Evolutionary conservation across 2,329 filamentous ascomycete genomes (phyloP), one percentile per base, ranked within the genome.

Genomic region (Chrysoporthe puriensis): DNA sequence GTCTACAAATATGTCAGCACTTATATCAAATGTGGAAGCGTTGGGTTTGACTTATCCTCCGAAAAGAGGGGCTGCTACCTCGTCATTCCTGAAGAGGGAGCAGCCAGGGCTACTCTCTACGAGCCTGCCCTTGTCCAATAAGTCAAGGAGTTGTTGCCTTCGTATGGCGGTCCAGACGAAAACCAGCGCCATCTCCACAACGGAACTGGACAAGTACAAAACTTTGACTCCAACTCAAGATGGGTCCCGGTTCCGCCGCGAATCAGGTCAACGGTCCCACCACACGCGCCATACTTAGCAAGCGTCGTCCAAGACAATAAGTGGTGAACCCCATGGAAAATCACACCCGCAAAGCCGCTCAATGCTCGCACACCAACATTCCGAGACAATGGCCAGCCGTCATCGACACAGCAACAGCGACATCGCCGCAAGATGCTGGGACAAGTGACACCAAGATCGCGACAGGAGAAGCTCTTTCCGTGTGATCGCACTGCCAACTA

Each of bases 211-310:
- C 92, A 94, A 95, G 93, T 86, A 85, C 92, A 83, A 93, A 89
- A 84, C 93, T 94, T 93, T 96, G 93, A 96, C 90, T 83, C 91
- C 91, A 93, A 94, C 91, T 87, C 90, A 78, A 88, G 91, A 93
- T 93, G 93, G 91, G 92, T 93, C 92, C 93, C 85, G 80, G 79
- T 62, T 26, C 61, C 61, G 57, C 64, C 21, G 32, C 58, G 34
- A 14, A 26, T 52, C 52, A 44, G 70, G 56, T 26, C 44, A 67
- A 60, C 66, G 66, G 63, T 66, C 63, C 60, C 44, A 26, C 21
- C 56, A 26, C 40, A 32, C 59, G 52, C 26, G 11, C 62, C 52
- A 34, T 56, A 61, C 18, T 40, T 40, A 60, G 66, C 54, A 54
- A 59, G 50, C 58, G 40, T 46, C 44, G 36, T 43, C n/a, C 58